Evolutionary conservation across 352 stramenopile genomes (phyloP).

Genomic region (Phytophthora colocasiae): DNA sequence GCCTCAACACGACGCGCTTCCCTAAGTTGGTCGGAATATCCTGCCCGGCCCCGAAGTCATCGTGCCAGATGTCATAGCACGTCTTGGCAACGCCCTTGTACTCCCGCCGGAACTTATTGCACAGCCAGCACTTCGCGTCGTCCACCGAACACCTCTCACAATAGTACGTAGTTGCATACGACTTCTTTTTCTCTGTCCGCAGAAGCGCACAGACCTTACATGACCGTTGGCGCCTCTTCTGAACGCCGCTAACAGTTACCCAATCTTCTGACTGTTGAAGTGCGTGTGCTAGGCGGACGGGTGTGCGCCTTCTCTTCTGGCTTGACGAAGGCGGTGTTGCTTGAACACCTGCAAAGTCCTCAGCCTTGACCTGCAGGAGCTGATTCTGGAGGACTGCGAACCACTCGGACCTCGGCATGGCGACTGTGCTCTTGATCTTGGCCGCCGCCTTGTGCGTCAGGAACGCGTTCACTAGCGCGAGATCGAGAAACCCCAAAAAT

Average conservation of each 20-base stretch:
- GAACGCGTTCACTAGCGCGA: background rate
- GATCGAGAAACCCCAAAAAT: background rate
- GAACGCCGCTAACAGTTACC: background rate
- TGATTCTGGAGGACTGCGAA: background rate
- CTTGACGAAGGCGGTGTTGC: background rate
- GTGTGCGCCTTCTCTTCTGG: background rate
- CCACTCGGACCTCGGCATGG: background rate
- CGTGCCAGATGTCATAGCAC: background rate
- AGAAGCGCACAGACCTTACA: background rate
- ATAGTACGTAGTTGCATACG: background rate
- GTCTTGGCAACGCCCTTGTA: background rate
- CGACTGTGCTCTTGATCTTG: background rate
- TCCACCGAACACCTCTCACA: background rate
- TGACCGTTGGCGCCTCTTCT: background rate
- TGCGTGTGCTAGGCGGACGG: background rate
- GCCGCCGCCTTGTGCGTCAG: background rate
- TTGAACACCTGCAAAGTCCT: background rate
- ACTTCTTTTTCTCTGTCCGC: background rate
- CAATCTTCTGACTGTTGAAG: background rate
- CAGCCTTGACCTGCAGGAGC: background rate
- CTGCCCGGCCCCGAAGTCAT: background rate
- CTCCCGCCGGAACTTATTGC: background rate
- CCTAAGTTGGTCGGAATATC: background rate
- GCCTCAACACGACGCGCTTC: background rate
- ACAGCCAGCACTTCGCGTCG: background rate